phyloP scores from a whole-genome alignment of 2,329 filamentous ascomycete genomes.

The Volutella citrinella region DNA sequence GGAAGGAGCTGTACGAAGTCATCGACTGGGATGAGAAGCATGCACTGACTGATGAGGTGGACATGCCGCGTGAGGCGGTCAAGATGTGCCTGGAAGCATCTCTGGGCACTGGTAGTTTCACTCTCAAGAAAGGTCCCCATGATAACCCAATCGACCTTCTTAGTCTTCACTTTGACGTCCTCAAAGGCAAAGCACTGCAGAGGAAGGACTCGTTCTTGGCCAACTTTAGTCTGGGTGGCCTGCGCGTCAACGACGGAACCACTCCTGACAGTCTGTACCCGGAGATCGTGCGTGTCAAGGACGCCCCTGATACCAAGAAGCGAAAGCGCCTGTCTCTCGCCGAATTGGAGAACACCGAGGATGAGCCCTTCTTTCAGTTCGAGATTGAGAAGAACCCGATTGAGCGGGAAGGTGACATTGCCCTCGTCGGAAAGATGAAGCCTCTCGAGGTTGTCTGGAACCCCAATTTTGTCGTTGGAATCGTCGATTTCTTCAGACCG shows the following conservation, averaged over 20 bases:
- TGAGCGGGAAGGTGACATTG: conserved; percentile 87
- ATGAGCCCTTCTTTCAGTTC: conserved; percentile 86
- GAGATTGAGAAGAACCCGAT: conserved; percentile 94
- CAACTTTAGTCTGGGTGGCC: conserved; percentile 84
- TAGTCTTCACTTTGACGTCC: conserved; percentile 89
- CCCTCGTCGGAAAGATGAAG: conserved; percentile 85
- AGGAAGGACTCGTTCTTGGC: conserved; percentile 87
- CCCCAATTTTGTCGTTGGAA: conserved; percentile 84
- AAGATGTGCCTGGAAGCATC: conserved; percentile 92
- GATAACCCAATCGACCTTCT: conserved; percentile 73
- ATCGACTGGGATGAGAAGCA: conserved; percentile 99
- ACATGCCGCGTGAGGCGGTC: conserved; percentile 84
- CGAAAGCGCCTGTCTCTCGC: conserved; percentile 50
- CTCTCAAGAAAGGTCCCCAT: conserved; percentile 69
- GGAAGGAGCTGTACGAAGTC: conserved; percentile 92
- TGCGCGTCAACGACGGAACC: conserved; percentile 94
- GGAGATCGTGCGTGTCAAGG: conserved; percentile 94
- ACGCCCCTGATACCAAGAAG: conserved; percentile 57
- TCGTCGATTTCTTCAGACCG: conserved; percentile 93
- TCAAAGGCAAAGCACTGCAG: conserved; percentile 85
- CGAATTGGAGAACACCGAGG: conserved; percentile 49
- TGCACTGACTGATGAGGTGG: conserved; percentile 80
- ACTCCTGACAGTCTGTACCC: conserved; percentile 88
- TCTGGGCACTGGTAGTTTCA: conserved; percentile 95
- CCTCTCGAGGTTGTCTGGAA: conserved; percentile 98